Evolutionary conservation across 495 filamentous ascomycete species (phyloP), one percentile per base, ranked within the genome.

Genomic region (Penicillium samsonianum): DNA sequence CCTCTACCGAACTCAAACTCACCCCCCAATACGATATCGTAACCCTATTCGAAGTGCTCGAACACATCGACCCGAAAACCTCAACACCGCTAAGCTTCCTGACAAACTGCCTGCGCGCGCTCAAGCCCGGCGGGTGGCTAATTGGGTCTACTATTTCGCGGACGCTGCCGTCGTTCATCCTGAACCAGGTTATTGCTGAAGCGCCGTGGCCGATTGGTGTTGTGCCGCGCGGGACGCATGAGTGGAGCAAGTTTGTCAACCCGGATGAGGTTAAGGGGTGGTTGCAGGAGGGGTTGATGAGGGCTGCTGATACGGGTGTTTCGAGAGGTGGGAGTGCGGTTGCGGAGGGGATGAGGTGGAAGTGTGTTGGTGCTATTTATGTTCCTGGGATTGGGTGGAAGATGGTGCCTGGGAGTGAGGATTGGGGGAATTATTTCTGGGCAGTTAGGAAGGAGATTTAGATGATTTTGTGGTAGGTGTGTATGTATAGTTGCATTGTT

Each of bases 391-490:
- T 94, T 37, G 94, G 94, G 42, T 98, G 94, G 94, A 93, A 79
- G 77, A 85, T 90, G 73, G 88, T 96, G 3, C 65, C 57, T 16
- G 89, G 90, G 9, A 87, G 90, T 49, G 94, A 98, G 78, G 85
- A 82, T 68, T 84, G 89, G 73, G 94, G 94, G 33, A 98, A 98
- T 74, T 98, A 98, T 72, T 98, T 98, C 73, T 95, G 96, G 73
- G 94, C 84, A 38, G 84, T 95, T 30, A 84, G 87, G 72, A 95
- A 78, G 74, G 79, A 74, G 22, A 33, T 77, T 50, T 75, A 20
- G n/a, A 52, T 37, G 5, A 30, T 12, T 22, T 48, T 5, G 30
- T 0, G 3, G 30, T 17, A 20, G 44, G 33, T 44, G 19, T 14
- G 46, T 25, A 45, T 44, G 23, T 33, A 37, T 57, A 63, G 22